Conservation (phyloP, 228 moss, liverwort and hornwort genomes). For the Sphagnum magellanicum region DNA sequence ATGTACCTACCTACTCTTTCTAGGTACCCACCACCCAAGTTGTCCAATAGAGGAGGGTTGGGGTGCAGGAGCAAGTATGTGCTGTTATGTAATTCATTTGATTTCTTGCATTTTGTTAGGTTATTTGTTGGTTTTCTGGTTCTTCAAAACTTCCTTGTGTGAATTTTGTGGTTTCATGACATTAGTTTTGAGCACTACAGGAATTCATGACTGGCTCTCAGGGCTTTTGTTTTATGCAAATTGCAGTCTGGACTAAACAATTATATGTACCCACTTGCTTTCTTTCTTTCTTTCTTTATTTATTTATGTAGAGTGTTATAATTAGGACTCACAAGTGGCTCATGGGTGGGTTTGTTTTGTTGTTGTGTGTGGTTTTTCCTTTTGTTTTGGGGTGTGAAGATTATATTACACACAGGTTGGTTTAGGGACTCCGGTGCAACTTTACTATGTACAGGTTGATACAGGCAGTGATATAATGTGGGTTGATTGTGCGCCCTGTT, state of each 20-base stretch:
- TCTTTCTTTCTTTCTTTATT: neutral
- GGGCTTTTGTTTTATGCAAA: neutral
- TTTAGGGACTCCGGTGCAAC: slow-evolving; percentile 60
- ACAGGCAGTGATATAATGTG: slow-evolving; percentile 89
- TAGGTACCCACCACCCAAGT: no score
- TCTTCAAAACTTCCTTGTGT: no score
- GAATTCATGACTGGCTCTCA: neutral
- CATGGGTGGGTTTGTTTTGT: no score
- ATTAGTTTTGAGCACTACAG: no score
- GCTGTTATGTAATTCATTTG: no score
- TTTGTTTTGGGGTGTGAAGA: slow-evolving; percentile 17
- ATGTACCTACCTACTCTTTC: no score
- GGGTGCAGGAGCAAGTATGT: no score
- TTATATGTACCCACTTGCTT: neutral
- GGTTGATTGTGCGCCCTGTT: slow-evolving; percentile 82
- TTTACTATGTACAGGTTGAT: slow-evolving; percentile 81
- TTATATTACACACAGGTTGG: slow-evolving; percentile 75
- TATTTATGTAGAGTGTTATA: neutral
- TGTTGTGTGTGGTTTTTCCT: no score
- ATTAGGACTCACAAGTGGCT: neutral
- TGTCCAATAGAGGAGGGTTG: no score
- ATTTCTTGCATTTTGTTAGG: no score
- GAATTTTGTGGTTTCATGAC: no score
- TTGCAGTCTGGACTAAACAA: neutral
- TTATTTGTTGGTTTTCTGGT: no score